Base-by-base conservation (phyloP, 1,284 basidiomycete species). In the Puccinia sorghi region DNA sequence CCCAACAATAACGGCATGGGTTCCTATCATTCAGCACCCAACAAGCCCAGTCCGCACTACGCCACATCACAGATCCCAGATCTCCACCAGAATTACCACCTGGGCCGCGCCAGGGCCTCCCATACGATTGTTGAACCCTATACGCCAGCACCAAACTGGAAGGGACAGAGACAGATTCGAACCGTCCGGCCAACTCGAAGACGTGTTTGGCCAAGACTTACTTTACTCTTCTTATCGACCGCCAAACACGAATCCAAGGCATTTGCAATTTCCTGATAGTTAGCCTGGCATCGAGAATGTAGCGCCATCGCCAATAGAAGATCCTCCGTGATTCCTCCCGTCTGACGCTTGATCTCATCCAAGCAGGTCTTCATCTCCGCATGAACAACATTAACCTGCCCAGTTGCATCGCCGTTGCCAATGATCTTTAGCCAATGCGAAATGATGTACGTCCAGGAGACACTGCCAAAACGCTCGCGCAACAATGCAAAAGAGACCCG, bases 371-470 rank as follows among this genome's bases (percentile, higher is more conserved):
- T 27, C 5, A 59, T 25, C 7, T 59, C 57, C 5, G 22, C 6
- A 22, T 59, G 27, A 6, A 37, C 32, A 7, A 12, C 6, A 27
- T 59, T 59, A 8, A 37, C 5, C 3, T 25, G 9, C 6, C 22
- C 57, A 27, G 57, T 6, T 25, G 7, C 8, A 25, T 59, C 22
- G n/a, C n/a, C n/a, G n/a, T n/a, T n/a, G n/a, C n/a, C 17, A 27
- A 37, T 5, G 57, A 11, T 25, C 27, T 27, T 4, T 11, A 25
- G 13, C 57, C 57, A 59, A 11, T 25, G 15, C 5, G 22, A 8
- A 11, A 59, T 59, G 25, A 59, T 27, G 57, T 59, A 59, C 20
- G 57, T 25, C 22, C 57, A 59, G 57, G 57, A 59, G 3, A 59
- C 57, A 8, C 5, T n/a, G n/a, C n/a, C 57, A 22, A 59, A 25